These are phyloP conservation scores for Xylaria digitata DNA, from an alignment of 2,329 filamentous ascomycete species.

Conservation along the genomic window DNA sequence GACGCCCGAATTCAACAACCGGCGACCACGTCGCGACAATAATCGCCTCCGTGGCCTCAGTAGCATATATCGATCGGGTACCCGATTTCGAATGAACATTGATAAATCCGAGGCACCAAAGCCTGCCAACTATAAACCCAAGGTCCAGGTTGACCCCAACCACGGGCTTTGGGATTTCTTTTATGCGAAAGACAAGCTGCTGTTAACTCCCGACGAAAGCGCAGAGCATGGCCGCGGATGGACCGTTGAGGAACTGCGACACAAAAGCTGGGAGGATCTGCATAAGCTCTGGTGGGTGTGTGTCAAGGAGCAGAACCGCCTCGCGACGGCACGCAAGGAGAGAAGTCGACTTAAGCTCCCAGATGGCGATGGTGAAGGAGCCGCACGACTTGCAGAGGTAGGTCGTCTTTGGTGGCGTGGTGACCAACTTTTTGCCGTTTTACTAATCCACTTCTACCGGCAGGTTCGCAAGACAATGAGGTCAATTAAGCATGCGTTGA, in stretches of 20 bases:
- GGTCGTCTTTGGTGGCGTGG: conserved; percentile 24
- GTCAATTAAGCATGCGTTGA: conserved; percentile 84
- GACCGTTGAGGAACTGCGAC: conserved; percentile 84
- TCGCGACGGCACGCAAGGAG: conserved; percentile 81
- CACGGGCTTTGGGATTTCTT: conserved; percentile 97
- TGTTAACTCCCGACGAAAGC: conserved; percentile 78
- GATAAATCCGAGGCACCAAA: conserved; percentile 77
- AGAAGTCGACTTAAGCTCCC: conserved; percentile 74
- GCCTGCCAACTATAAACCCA: conserved; percentile 73
- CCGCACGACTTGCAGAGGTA: conserved; percentile 74
- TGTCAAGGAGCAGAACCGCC: conserved; percentile 87
- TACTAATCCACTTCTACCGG: conserved; percentile 17
- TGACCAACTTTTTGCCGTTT: background rate
- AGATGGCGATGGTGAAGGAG: conserved; percentile 57
- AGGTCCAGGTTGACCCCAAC: conserved; percentile 71
- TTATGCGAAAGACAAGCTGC: conserved; percentile 72
- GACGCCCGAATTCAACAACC: conserved; percentile 46
- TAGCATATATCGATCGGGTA: conserved; percentile 80
- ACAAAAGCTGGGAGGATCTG: conserved; percentile 93
- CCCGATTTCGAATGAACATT: conserved; percentile 78
- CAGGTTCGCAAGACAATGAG: conserved; percentile 83
- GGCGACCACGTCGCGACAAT: conserved; percentile 69
- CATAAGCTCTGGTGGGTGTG: conserved; percentile 96
- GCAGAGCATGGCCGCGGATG: conserved; percentile 81
- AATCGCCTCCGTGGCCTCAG: conserved; percentile 86